A percentile compares a stretch with the other conserved stretches of the same genome.
Conservation (phyloP, 768 basidiomycete genomes). For the Termitomyces sp. region DNA sequence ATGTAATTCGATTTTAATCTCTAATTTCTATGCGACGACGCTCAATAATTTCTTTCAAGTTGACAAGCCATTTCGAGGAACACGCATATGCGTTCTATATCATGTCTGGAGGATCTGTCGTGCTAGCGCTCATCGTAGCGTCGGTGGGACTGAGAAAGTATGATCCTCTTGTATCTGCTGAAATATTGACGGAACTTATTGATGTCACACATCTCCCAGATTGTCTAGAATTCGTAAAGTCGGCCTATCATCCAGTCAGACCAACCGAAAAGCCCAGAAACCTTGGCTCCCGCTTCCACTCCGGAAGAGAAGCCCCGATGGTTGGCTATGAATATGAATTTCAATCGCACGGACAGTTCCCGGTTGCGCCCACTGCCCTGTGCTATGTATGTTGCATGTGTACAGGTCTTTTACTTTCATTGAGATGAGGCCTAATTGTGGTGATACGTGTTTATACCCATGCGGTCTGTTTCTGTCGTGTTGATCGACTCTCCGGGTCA, state of each 20-base stretch:
- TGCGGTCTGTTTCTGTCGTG: neutral
- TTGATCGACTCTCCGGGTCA: neutral
- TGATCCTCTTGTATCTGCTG: slow-evolving; percentile 2
- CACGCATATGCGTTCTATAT: slow-evolving; percentile 70
- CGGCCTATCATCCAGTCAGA: slow-evolving; percentile 33
- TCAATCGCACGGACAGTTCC: slow-evolving; percentile 2
- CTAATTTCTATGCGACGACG: slow-evolving; percentile 1
- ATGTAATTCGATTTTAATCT: slow-evolving; percentile 48
- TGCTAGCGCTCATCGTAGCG: slow-evolving; percentile 57
- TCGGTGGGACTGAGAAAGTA: slow-evolving; percentile 62
- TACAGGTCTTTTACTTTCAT: neutral
- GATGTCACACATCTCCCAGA: slow-evolving; percentile 16
- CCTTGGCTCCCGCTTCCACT: slow-evolving; percentile 46
- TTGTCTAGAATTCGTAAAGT: slow-evolving; percentile 43
- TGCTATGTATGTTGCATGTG: neutral
- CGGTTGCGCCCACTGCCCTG: neutral
- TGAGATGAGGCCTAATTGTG: neutral
- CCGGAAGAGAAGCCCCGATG: slow-evolving; percentile 31
- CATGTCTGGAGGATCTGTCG: slow-evolving; percentile 55
- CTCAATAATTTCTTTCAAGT: slow-evolving; percentile 31
- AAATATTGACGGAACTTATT: slow-evolving; percentile 4
- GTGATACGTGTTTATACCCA: neutral
- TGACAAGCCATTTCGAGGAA: slow-evolving; percentile 69
- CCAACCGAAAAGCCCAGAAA: slow-evolving; percentile 19
- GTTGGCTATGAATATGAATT: slow-evolving; percentile 30